A percentile compares a stretch with the other conserved stretches of the same genome.
These are phyloP conservation scores for Daldinia loculata DNA, from an alignment of 495 filamentous ascomycete genomes.

Conservation along the genomic window DNA sequence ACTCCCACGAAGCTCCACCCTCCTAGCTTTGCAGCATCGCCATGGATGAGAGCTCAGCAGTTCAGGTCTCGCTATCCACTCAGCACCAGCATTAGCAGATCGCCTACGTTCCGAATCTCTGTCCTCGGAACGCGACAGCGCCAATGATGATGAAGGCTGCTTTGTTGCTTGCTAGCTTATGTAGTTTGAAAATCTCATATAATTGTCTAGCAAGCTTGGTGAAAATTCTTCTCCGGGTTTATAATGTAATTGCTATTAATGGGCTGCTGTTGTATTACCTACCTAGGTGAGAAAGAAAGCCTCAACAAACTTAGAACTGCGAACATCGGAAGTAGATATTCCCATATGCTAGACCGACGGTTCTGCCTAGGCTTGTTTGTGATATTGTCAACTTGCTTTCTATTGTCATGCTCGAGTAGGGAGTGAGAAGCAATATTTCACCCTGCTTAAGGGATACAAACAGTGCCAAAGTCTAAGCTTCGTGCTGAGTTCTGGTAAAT, in stretches of 20 bases:
- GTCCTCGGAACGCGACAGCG: constrained; percentile 22
- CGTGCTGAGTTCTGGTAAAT: constrained; percentile 9
- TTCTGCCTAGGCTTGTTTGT: constrained; percentile 30
- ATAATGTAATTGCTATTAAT: constrained; percentile 19
- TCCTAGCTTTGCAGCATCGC: constrained; percentile 23
- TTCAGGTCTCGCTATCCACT: constrained; percentile 25
- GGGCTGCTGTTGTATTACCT: constrained; percentile 8
- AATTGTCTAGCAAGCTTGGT: neutral
- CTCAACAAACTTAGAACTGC: constrained; percentile 7
- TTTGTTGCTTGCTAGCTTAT: neutral
- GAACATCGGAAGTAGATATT: constrained; percentile 24
- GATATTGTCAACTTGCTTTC: constrained; percentile 10
- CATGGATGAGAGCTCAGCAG: constrained; percentile 22
- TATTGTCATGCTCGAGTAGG: constrained; percentile 7
- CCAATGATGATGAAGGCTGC: constrained; percentile 10
- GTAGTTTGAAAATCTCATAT: constrained; percentile 1
- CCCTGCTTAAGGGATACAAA: constrained; percentile 23
- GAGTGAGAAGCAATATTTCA: neutral
- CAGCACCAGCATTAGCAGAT: constrained; percentile 38
- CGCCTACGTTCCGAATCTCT: constrained; percentile 28
- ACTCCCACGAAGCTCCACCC: constrained; percentile 40
- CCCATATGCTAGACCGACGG: constrained; percentile 36
- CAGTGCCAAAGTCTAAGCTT: constrained; percentile 1
- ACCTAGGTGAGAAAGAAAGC: neutral
- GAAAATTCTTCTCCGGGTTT: constrained; percentile 5